Evolutionary conservation across 768 basidiomycete species (phyloP).

Genomic region (Stropharia rugosoannulata): DNA sequence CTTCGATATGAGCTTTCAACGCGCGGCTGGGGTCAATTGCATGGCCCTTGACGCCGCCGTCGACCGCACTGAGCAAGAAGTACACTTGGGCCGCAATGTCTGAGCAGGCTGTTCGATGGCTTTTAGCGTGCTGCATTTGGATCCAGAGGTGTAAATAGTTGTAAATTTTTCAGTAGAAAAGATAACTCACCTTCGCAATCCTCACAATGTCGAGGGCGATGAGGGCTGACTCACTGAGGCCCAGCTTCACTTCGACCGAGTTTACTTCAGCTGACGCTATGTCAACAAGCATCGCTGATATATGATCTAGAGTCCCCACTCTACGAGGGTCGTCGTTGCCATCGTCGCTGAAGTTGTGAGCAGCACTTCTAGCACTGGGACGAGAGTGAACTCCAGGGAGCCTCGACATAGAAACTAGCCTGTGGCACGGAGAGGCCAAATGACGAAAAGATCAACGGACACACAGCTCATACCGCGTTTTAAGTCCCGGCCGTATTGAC

Average conservation of each 20-base stretch:
- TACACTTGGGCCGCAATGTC: conserved; percentile 21
- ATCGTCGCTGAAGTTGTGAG: neutral
- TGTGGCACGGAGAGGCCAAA: neutral
- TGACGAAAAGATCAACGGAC: neutral
- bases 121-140: conserved; percentile 16
- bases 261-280: conserved; percentile 10
- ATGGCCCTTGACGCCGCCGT: conserved; percentile 21
- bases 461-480: too few species aligned
- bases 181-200: conserved; percentile 16
- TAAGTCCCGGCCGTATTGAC: neutral
- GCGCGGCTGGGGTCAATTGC: conserved; percentile 21
- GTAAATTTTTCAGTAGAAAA: neutral
- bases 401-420: conserved; percentile 4
- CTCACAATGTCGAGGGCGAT: conserved; percentile 20
- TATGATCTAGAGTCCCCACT: neutral
- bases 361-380: neutral
- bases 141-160: neutral
- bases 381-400: conserved; percentile 10
- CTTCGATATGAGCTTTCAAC: conserved; percentile 17
- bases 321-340: neutral
- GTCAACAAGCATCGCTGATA: conserved; percentile 8
- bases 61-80: conserved; percentile 21
- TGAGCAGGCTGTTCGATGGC: conserved; percentile 15
- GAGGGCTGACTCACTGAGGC: conserved; percentile 15
- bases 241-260: conserved; percentile 15